Evolutionary conservation across 768 basidiomycete genomes (phyloP).

Genomic region (Russula compacta): DNA sequence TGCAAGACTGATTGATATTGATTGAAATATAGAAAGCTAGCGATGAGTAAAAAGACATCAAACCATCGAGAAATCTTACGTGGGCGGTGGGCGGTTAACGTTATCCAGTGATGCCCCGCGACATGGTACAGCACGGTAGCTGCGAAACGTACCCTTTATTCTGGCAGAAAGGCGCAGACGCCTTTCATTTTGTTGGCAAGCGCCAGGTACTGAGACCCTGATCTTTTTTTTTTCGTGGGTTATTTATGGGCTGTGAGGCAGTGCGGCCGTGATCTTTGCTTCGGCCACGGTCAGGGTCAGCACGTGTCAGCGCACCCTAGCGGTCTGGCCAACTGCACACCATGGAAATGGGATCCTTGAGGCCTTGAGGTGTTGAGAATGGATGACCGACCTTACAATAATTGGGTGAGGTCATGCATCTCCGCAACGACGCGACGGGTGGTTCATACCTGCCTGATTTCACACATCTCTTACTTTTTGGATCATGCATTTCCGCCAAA

Average conservation of each 20-base stretch:
- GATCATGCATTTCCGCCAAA: conserved; percentile 7
- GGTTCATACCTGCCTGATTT: conserved; percentile 13
- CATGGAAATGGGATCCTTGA: not conserved
- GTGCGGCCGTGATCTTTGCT: conserved; percentile 16
- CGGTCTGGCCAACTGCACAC: conserved; percentile 12
- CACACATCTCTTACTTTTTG: no score
- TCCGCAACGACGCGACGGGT: no score
- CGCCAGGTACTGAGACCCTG: conserved; percentile 28
- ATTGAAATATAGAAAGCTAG: conserved; percentile 23
- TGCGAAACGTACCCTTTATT: conserved; percentile 44
- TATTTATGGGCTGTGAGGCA: not conserved
- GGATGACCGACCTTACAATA: no score
- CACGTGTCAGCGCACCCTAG: conserved; percentile 4
- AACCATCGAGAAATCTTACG: conserved; percentile 42
- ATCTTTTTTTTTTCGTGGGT: not conserved
- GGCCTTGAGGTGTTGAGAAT: no score
- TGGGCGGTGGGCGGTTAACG: not conserved
- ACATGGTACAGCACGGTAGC: conserved; percentile 34
- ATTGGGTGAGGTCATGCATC: no score
- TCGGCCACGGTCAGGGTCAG: conserved; percentile 1
- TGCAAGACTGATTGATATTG: not conserved
- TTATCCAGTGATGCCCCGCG: not conserved
- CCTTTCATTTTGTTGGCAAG: conserved; percentile 46
- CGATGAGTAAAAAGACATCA: conserved; percentile 44
- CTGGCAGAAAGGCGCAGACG: conserved; percentile 34